Base-by-base conservation (phyloP, 1,139 yeast genomes). In the Scheffersomyces cryptocercus region DNA sequence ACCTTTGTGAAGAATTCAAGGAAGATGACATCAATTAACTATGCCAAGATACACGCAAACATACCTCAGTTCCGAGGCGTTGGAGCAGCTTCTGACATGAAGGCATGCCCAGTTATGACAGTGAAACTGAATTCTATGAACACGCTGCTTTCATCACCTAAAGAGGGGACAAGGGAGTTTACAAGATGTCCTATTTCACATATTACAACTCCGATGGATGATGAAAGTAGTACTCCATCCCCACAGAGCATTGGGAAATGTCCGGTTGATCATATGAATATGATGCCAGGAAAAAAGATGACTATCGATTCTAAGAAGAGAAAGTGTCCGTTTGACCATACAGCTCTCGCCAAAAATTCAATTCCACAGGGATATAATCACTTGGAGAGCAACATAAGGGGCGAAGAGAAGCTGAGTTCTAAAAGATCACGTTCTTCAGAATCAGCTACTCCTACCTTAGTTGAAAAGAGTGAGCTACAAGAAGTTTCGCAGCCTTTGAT, bases 301-400 rank as follows among this genome's bases (percentile, higher is more conserved):
- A 13, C 35, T 12, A 20, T 8, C 43, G 33, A 29, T 10, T 8
- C 38, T 39, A 48, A 39, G 28, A 53, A 56, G 40, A 52, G 67
- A 13, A 65, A 63, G 45, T 68, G 72, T 51, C 73, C 74, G 5
- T 62, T 67, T 49, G 68, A 65, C 45, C 72, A 68, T 47, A 52
- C 58, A 3, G 42, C 57, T 3, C 44, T 58, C 43, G 45, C 44
- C 15, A 53, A 48, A 30, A 45, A 53, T 7, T 43, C 53, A 10
- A 42, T 47, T 13, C 51, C 59, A 5, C 52, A 49, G 26, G 57
- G 58, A 16, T 46, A 50, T 35, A 49, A 42, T 40, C 49, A 50
- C 2, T 50, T 59, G n/a, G 70, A 65, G 39, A 65, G 70, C 40
- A 61, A 65, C 43, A 49, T 65, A n/a, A 39, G 63, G 35, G 62